Base-by-base conservation (phyloP, 2,329 filamentous ascomycete genomes). In the Nigrospora osmanthi region DNA sequence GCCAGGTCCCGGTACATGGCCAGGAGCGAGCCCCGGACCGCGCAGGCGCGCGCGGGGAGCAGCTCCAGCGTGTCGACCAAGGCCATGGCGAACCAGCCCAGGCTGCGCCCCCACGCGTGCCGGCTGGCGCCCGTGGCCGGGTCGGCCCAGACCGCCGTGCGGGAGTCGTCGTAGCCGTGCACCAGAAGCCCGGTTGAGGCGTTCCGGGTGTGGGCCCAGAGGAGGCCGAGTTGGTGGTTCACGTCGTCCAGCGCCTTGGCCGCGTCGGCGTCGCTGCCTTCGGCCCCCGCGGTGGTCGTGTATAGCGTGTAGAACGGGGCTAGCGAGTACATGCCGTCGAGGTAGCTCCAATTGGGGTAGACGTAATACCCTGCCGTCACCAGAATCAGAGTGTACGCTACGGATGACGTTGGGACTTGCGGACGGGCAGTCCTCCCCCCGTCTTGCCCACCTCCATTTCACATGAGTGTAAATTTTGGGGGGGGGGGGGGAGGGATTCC, bases 321-420 rank as follows among this genome's bases (percentile, higher is more conserved):
- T 11, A 71, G 59, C 0, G 70, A 73, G 60, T 67, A 75, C 66
- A 76, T 72, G 47, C 73, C 73, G 49, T 78, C 74, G 4, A 75
- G 60, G 50, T 76, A 78, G 52, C 69, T 72, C 65, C 72, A 72
- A 43, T 76, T 60, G 1, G 71, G 71, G 49, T 77, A 76, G 1
- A 56, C 52, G 44, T 51, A 67, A 43, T 67, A 67, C 64, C 64
- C 23, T 28, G 9, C 9, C 23, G 23, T 28, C 23, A 4, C 23
- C 23, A 10, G 23, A 28, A 28, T 28, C 23, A 28, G 23, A 2
- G 23, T 28, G 23, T 10, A 6, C 23, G 23, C 23, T 28, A 7
- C 23, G 23, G 6, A 10, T 10, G 23, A 7, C 5, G 23, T 28
- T 6, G 23, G 10, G 23, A 28, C 10, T 4, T 6, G 7, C 23